Base-by-base conservation (phyloP, 1,284 basidiomycete species). In the Microbotryum saponariae region DNA sequence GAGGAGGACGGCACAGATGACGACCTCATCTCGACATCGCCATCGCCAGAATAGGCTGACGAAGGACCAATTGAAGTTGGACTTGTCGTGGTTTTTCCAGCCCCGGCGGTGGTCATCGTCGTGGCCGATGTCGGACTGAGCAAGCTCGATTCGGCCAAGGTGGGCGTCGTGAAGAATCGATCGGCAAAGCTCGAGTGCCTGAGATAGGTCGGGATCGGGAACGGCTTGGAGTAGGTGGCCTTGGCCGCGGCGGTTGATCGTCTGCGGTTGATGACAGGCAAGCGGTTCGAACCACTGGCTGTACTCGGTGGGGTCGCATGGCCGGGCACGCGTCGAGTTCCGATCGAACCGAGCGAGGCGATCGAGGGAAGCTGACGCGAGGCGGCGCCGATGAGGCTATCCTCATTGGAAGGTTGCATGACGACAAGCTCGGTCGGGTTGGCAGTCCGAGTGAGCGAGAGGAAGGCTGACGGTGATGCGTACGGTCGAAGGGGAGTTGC, bases 171-270 rank as follows among this genome's bases (percentile, higher is more conserved):
- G 55, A 61, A 58, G 62, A 66, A 66, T 12, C 54, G 50, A 27
- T 49, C 18, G 27, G 45, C 51, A 46, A 58, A 62, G 23, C 51
- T 46, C 9, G 62, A 60, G 33, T 66, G 62, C 1, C 50, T 42
- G 6, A 68, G 52, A 37, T 68, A 68, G 2, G n/a, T 21, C 2
- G 67, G 67, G 23, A 62, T 42, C 14, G 58, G 46, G 57, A 68
- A 68, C n/a, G 64, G 59, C 14, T 20, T 58, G 27, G 50, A 33
- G 53, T 53, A 63, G 6, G 53, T 56, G 2, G 51, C 16, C 20
- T 51, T 23, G 45, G 51, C 27, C 46, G 56, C 21, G 7, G 52
- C 14, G 6, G 27, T 25, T 3, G 48, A 4, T 14, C 42, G 14
- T 29, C 37, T 4, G 37, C 12, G 18, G 20, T 52, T 44, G 29